phyloP scores from a whole-genome alignment of 1,284 basidiomycete species.

The Irpex sp. region DNA sequence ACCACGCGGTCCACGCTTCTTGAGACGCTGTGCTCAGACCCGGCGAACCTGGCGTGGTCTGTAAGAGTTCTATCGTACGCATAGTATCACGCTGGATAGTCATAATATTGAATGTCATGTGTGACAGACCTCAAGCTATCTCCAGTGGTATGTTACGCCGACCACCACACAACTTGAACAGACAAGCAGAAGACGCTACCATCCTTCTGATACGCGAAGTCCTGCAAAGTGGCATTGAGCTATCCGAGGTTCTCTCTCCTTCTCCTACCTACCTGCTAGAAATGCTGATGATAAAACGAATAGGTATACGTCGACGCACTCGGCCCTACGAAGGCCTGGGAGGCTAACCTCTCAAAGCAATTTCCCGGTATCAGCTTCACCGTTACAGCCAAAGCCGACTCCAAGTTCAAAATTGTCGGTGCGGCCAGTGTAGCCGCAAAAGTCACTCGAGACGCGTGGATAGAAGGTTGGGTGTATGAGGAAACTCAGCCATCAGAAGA shows the following conservation, averaged over 20 bases:
- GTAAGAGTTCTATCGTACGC: slow-evolving; percentile 73
- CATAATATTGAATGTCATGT: background rate
- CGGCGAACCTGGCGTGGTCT: slow-evolving; percentile 75
- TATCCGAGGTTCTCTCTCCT: slow-evolving; percentile 71
- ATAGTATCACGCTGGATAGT: background rate
- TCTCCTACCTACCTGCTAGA: background rate
- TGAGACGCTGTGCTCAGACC: slow-evolving; percentile 60
- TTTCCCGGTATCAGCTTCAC: slow-evolving; percentile 88
- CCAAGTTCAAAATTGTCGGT: slow-evolving; percentile 93
- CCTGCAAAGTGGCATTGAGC: slow-evolving; percentile 72
- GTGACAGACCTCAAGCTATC: slow-evolving; percentile 77
- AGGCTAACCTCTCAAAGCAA: slow-evolving; percentile 70
- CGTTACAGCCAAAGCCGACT: slow-evolving; percentile 91
- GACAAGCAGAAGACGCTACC: slow-evolving; percentile 91
- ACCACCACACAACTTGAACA: slow-evolving; percentile 87
- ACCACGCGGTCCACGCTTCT: slow-evolving; percentile 66
- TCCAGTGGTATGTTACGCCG: slow-evolving; percentile 87
- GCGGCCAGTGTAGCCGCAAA: slow-evolving; percentile 97
- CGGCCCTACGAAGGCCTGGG: slow-evolving; percentile 83
- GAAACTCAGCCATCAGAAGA: slow-evolving; percentile 35
- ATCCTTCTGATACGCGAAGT: slow-evolving; percentile 84
- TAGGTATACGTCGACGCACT: slow-evolving; percentile 96
- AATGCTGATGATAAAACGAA: background rate
- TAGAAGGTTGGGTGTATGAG: slow-evolving; percentile 83
- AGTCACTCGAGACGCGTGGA: slow-evolving; percentile 89